These are phyloP conservation scores for Trichoderma polysporum DNA, from an alignment of 2,329 filamentous ascomycete species.

Conservation along the genomic window DNA sequence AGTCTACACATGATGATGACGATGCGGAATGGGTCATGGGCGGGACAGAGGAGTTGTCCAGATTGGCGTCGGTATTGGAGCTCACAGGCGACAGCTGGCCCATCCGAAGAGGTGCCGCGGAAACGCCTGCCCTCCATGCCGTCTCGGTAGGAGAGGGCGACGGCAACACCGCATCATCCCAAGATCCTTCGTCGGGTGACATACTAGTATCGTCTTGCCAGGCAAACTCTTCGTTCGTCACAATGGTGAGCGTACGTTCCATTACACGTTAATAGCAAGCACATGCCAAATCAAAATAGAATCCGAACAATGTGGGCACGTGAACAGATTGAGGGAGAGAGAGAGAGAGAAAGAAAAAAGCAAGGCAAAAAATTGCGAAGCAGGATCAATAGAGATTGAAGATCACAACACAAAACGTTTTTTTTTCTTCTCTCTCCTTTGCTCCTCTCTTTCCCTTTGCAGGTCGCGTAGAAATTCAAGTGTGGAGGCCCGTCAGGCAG, in stretches of 20 bases:
- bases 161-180: constrained; percentile 29
- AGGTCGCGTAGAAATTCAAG: constrained; percentile 23
- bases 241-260: constrained; percentile 45
- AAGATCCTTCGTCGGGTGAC: constrained; percentile 43
- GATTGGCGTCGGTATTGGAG: constrained; percentile 46
- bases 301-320: neutral
- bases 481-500: constrained; percentile 31
- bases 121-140: constrained; percentile 30
- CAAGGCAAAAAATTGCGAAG: neutral
- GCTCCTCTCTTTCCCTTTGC: neutral
- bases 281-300: constrained; percentile 36
- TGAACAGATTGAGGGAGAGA: neutral
- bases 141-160: constrained; percentile 37
- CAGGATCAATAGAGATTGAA: neutral
- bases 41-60: constrained; percentile 42
- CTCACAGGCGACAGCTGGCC: constrained; percentile 56
- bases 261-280: constrained; percentile 47
- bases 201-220: constrained; percentile 49
- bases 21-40: constrained; percentile 44
- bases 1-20: constrained; percentile 48
- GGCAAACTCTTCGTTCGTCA: constrained; percentile 43
- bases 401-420: neutral
- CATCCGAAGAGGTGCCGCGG: constrained; percentile 37
- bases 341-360: constrained; percentile 10
- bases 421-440: neutral